Conservation (phyloP, 2,329 filamentous ascomycete genomes). For the Exophiala mesophila region DNA sequence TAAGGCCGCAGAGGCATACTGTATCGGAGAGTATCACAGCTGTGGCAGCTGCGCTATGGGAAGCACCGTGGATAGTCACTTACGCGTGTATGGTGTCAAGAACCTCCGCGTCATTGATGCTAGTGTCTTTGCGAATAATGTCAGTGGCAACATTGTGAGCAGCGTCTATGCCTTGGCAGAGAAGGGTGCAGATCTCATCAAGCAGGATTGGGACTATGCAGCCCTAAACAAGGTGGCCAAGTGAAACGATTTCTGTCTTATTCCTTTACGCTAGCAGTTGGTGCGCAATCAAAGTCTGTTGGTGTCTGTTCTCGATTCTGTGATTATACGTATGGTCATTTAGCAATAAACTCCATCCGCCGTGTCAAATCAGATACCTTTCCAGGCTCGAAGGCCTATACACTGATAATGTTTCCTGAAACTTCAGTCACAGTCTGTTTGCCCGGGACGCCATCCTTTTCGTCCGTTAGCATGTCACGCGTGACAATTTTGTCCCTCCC, state of each 20-base stretch:
- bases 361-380: too few relatives aligned
- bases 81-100: conserved; percentile 30
- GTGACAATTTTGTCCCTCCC: too few relatives aligned
- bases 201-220: conserved; percentile 26
- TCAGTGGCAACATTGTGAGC: conserved; percentile 30
- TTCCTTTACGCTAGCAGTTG: conserved; percentile 40
- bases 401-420: too few relatives aligned
- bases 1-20: conserved; percentile 11
- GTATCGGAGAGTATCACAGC: conserved; percentile 21
- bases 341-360: too few relatives aligned
- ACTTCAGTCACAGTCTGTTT: too few relatives aligned
- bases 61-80: conserved; percentile 32
- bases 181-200: conserved; percentile 34
- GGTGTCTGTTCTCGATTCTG: too few relatives aligned
- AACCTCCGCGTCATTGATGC: conserved; percentile 35
- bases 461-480: too few relatives aligned
- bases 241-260: conserved; percentile 53
- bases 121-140: conserved; percentile 30
- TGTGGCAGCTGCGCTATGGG: conserved; percentile 38
- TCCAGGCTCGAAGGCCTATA: too few relatives aligned
- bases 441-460: too few relatives aligned
- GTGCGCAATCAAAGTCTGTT: too few relatives aligned
- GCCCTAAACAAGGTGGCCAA: conserved; percentile 34
- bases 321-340: too few relatives aligned
- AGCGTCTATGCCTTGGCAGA: conserved; percentile 34